Percentiles rank a stretch among this genome's conserved stretches.
phyloP scores from a whole-genome alignment of 495 filamentous ascomycete species.

The Haplographium delicatum region DNA sequence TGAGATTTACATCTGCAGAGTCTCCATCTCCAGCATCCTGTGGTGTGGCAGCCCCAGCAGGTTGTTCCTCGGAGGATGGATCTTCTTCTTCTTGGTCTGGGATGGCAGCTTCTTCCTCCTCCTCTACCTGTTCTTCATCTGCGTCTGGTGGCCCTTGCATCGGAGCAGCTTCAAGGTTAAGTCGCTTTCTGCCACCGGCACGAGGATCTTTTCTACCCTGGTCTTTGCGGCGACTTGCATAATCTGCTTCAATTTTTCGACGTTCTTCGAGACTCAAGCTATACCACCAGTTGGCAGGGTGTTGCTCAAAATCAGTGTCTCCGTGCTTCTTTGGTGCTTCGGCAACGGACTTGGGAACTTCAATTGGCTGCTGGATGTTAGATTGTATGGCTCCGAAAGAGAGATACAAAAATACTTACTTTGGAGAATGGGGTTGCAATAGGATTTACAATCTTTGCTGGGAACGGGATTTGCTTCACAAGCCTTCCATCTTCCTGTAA shows the following conservation, averaged over 20 bases:
- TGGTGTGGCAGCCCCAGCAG: not conserved
- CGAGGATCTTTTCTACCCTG: not conserved
- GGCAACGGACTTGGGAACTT: not conserved
- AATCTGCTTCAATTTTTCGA: not conserved
- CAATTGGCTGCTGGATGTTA: not conserved
- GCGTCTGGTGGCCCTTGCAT: not conserved
- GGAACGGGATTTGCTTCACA: not conserved
- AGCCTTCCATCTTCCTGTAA: conserved; percentile 3
- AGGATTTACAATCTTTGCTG: conserved; percentile 4
- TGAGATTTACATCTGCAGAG: not conserved
- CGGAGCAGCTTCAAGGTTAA: not conserved
- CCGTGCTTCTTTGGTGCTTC: not conserved
- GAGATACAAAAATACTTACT: conserved; percentile 13
- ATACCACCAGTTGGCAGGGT: conserved; percentile 14
- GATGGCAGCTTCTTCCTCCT: not conserved
- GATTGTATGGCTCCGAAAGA: too few relatives aligned
- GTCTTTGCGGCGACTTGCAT: not conserved
- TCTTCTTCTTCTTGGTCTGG: not conserved
- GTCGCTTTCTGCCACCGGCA: not conserved
- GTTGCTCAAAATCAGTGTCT: conserved; percentile 11
- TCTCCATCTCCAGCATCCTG: not conserved
- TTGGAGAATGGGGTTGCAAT: conserved; percentile 9
- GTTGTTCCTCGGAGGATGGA: not conserved
- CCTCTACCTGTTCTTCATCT: not conserved
- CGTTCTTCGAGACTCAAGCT: conserved; percentile 3